A percentile compares a stretch with the other conserved stretches of the same genome.
phyloP scores from a whole-genome alignment of 2,329 filamentous ascomycete genomes.

The Calonectria montana region DNA sequence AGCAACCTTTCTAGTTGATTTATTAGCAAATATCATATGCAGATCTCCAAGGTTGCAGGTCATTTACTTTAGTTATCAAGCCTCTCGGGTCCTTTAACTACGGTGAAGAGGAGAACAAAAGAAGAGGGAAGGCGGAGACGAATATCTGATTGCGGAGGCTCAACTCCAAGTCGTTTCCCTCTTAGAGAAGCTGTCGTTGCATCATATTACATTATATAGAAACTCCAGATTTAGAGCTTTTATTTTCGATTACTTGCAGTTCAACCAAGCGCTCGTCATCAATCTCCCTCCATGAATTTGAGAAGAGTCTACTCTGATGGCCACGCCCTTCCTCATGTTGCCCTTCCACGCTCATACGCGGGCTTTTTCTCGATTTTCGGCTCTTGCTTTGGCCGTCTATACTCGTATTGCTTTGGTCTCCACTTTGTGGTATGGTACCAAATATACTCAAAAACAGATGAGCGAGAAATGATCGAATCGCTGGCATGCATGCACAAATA shows the following conservation, averaged over 20 bases:
- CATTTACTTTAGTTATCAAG: too few relatives aligned
- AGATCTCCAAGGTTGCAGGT: too few relatives aligned
- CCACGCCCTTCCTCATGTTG: not conserved
- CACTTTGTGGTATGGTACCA: not conserved
- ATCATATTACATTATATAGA: not conserved
- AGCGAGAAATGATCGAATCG: slow-evolving; percentile 34
- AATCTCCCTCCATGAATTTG: not conserved
- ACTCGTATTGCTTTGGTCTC: not conserved
- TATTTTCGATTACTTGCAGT: not conserved
- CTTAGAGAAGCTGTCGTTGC: too few relatives aligned
- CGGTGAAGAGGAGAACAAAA: too few relatives aligned
- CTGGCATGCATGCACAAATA: not conserved
- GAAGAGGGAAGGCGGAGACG: too few relatives aligned
- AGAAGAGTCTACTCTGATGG: not conserved
- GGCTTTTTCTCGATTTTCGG: not conserved
- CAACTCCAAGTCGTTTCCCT: too few relatives aligned
- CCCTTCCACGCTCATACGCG: not conserved
- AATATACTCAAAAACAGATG: not conserved
- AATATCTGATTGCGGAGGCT: too few relatives aligned
- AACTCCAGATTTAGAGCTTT: not conserved
- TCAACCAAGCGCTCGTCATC: not conserved
- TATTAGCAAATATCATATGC: too few relatives aligned
- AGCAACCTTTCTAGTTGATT: too few relatives aligned
- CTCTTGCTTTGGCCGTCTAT: not conserved
- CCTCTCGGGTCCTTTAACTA: too few relatives aligned